Conservation (phyloP, 495 filamentous ascomycete species). For the Pseudoneurospora amorphoporcata region DNA sequence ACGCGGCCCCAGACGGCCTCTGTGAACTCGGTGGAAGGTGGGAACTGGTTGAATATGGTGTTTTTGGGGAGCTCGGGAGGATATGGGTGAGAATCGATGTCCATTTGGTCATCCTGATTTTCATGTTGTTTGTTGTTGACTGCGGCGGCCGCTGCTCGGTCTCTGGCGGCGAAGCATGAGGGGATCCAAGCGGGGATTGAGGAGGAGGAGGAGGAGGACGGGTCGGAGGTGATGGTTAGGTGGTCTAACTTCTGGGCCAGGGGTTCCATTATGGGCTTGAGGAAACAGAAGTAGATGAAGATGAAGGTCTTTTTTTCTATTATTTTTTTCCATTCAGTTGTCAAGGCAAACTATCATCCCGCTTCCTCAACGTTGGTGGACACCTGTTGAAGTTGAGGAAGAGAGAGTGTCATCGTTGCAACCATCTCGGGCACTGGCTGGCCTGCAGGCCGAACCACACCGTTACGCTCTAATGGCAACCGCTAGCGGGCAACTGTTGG, state of each 20-base stretch:
- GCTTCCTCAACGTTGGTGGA: neutral
- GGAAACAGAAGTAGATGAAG: neutral
- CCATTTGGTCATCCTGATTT: neutral
- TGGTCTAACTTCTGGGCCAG: neutral
- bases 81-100: neutral
- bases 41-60: neutral
- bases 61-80: neutral
- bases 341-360: too few species aligned
- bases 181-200: neutral
- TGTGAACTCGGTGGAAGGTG: neutral
- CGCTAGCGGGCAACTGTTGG: neutral
- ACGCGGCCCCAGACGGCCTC: constrained; percentile 19
- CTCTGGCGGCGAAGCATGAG: neutral
- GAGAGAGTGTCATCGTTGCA: neutral
- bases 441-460: neutral
- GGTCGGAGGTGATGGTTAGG: neutral
- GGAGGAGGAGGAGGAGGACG: neutral
- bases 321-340: too few species aligned
- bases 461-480: neutral
- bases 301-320: too few species aligned
- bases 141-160: neutral
- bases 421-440: neutral
- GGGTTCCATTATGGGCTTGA: neutral
- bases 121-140: neutral
- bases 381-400: neutral